Evolutionary conservation across 2,329 filamentous ascomycete genomes (phyloP).

Genomic region (Aspergillus texensis): DNA sequence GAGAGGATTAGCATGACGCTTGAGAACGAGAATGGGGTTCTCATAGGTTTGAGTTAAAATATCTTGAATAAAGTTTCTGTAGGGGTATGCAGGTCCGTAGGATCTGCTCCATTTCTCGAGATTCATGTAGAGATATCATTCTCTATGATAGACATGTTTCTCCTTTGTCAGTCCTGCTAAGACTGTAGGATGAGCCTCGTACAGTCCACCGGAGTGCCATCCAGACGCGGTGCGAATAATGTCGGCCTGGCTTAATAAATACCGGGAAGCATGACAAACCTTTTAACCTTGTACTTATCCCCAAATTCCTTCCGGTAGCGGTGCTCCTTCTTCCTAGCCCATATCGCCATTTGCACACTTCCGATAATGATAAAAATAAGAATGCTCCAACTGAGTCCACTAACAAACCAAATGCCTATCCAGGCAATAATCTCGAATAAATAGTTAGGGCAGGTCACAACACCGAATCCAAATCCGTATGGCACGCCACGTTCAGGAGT

Average conservation of each 20-base stretch:
- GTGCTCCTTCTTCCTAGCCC: slow-evolving; percentile 90
- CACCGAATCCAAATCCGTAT: slow-evolving; percentile 75
- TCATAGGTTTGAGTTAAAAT: background rate
- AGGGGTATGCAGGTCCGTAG: too few relatives aligned
- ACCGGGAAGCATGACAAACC: slow-evolving; percentile 77
- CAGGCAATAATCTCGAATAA: slow-evolving; percentile 88
- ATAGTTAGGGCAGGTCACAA: slow-evolving; percentile 97
- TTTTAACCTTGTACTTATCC: slow-evolving; percentile 94
- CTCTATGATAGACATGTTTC: fast-evolving
- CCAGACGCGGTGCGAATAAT: background rate
- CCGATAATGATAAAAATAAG: slow-evolving; percentile 75
- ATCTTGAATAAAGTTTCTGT: background rate
- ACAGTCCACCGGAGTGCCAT: background rate
- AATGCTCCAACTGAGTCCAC: slow-evolving; percentile 73
- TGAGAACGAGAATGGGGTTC: slow-evolving; percentile 19
- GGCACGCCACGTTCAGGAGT: slow-evolving; percentile 89
- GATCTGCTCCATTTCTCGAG: too few relatives aligned
- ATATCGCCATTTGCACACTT: slow-evolving; percentile 76
- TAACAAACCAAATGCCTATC: slow-evolving; percentile 78
- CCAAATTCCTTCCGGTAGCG: slow-evolving; percentile 89
- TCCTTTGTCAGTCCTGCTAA: background rate
- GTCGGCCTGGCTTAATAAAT: slow-evolving; percentile 57
- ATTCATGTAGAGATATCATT: too few relatives aligned
- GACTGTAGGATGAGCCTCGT: background rate
- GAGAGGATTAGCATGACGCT: slow-evolving; percentile 20